These are phyloP conservation scores for Lithospermum erythrorhizon DNA, from an alignment of 257 asterid genomes.

Conservation along the genomic window DNA sequence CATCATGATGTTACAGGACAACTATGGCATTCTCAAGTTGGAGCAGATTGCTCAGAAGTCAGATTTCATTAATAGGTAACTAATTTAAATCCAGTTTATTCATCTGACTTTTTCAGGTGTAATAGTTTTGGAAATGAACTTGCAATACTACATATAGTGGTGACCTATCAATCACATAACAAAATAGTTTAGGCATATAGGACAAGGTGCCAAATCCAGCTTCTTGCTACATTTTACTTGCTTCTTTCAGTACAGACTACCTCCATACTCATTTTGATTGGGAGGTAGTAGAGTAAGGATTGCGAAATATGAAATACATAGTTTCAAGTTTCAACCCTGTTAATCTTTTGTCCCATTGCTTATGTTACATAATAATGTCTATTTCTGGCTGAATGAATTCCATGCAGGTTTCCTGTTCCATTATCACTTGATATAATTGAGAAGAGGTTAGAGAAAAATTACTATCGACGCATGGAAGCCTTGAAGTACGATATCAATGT, in stretches of 20 bases:
- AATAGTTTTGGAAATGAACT: background rate
- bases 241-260: no score
- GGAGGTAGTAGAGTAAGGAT: background rate
- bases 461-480: slow-evolving; percentile 57
- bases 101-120: background rate
- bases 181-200: background rate
- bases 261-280: no score
- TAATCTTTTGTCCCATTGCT: background rate
- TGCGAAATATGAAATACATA: no score
- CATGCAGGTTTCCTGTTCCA: slow-evolving; percentile 86
- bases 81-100: background rate
- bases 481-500: slow-evolving; percentile 53
- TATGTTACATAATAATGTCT: slow-evolving; percentile 3
- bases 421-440: slow-evolving; percentile 53
- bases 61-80: slow-evolving; percentile 74
- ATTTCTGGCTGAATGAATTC: background rate
- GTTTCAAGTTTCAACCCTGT: no score
- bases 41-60: slow-evolving; percentile 47
- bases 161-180: background rate
- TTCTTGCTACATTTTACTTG: no score
- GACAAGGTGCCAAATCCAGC: background rate
- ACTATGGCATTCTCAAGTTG: slow-evolving; percentile 49
- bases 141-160: no score
- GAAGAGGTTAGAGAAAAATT: slow-evolving; percentile 54
- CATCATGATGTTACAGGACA: slow-evolving; percentile 45